Percentiles rank a stretch among this genome's conserved stretches.
phyloP scores from a whole-genome alignment of 805 yeast genomes.

The Crinitomyces ghanaensis region DNA sequence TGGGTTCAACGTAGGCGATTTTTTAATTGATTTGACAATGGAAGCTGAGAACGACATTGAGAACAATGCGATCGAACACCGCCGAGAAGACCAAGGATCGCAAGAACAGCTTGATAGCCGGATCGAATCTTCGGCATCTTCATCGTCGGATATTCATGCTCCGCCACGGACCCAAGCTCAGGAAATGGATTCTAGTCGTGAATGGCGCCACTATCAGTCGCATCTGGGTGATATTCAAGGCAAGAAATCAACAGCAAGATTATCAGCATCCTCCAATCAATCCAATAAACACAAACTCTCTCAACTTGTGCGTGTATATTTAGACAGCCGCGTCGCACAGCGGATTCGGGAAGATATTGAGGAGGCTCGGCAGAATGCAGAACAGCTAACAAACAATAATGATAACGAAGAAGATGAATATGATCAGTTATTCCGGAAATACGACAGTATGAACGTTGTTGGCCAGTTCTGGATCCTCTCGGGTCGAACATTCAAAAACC shows the following conservation, averaged over 20 bases:
- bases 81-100: constrained; percentile 9
- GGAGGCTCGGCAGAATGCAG: constrained; percentile 4
- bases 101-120: constrained; percentile 3
- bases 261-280: constrained; percentile 1
- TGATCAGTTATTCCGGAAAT: no score
- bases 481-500: constrained; percentile 81
- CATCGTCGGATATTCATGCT: constrained; percentile 13
- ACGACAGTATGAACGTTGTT: constrained; percentile 44
- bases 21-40: constrained; percentile 80
- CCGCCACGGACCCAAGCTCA: constrained; percentile 7
- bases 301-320: no score
- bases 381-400: no score
- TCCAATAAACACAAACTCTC: no score
- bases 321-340: constrained; percentile 17
- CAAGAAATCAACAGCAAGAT: background rate
- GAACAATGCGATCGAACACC: constrained; percentile 5
- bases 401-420: no score
- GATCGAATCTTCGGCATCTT: no score
- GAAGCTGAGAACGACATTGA: constrained; percentile 25
- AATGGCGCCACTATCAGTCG: constrained; percentile 78
- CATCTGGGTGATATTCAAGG: constrained; percentile 51
- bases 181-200: constrained; percentile 48
- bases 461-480: constrained; percentile 66
- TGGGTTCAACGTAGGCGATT: constrained; percentile 92
- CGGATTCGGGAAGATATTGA: constrained; percentile 19